Percentiles rank a stretch among this genome's conserved stretches.
Conservation (phyloP, 768 basidiomycete genomes). For the Tephrocybe sp. region DNA sequence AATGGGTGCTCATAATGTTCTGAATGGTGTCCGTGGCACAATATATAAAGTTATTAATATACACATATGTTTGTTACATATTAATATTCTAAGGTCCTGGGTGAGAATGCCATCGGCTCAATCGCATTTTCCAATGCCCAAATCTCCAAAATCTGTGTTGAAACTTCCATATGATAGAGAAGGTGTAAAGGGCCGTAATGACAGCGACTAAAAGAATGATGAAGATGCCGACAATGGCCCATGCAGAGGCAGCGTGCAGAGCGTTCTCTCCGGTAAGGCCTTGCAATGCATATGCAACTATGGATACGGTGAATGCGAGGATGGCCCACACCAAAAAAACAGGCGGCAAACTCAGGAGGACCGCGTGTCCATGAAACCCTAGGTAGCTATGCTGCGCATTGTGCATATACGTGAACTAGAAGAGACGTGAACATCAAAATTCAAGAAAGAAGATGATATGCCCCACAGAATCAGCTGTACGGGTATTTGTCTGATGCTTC, state of each 20-base stretch:
- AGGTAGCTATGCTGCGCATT: slow-evolving; percentile 44
- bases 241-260: slow-evolving; percentile 31
- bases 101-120: slow-evolving; percentile 9
- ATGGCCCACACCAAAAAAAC: slow-evolving; percentile 57
- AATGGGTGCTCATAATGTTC: too few relatives aligned
- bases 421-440: not conserved
- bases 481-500: slow-evolving; percentile 49
- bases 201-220: slow-evolving; percentile 37
- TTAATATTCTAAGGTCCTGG: not conserved
- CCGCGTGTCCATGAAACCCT: slow-evolving; percentile 47
- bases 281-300: slow-evolving; percentile 44
- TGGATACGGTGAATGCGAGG: slow-evolving; percentile 42
- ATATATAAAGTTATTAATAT: too few relatives aligned
- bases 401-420: slow-evolving; percentile 52
- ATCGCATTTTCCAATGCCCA: slow-evolving; percentile 15
- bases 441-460: not conserved
- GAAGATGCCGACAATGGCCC: slow-evolving; percentile 40
- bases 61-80: not conserved
- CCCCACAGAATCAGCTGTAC: slow-evolving; percentile 41
- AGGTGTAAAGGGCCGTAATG: slow-evolving; percentile 41
- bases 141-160: slow-evolving; percentile 24
- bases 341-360: slow-evolving; percentile 50
- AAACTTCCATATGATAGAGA: slow-evolving; percentile 50
- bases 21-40: too few relatives aligned
- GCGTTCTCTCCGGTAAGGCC: slow-evolving; percentile 22